These are phyloP conservation scores for Penicillium parvum DNA, from an alignment of 495 filamentous ascomycete genomes.

Conservation along the genomic window DNA sequence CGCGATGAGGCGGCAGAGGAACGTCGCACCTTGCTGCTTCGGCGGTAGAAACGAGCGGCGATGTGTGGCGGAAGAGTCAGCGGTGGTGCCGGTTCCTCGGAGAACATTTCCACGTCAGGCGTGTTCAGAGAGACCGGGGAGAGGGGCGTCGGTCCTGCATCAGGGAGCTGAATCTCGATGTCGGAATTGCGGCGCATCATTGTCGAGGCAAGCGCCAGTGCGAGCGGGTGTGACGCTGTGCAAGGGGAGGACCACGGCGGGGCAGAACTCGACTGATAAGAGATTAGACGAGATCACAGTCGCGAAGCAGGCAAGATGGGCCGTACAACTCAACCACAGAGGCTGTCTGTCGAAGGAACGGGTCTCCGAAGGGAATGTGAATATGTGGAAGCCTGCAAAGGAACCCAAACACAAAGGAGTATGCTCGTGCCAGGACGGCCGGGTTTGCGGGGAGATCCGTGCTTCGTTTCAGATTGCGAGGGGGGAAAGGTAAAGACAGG, in stretches of 20 bases:
- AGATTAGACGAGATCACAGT: conserved; percentile 18
- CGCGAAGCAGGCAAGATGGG: too few species aligned
- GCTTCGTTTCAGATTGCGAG: conserved; percentile 34
- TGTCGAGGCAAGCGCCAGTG: conserved; percentile 12
- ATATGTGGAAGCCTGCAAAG: conserved; percentile 8
- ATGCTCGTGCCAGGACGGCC: conserved; percentile 14
- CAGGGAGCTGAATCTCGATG: conserved; percentile 43
- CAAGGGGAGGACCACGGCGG: conserved; percentile 14
- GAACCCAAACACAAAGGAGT: conserved; percentile 11
- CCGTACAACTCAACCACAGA: too few species aligned
- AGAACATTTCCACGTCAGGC: conserved; percentile 45
- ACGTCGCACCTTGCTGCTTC: conserved; percentile 64
- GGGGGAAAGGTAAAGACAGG: conserved; percentile 4
- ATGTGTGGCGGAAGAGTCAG: conserved; percentile 74
- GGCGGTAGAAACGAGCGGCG: conserved; percentile 78
- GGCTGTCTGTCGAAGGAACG: neutral
- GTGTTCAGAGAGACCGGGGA: conserved; percentile 25
- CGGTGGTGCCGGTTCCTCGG: conserved; percentile 37
- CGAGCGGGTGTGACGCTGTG: conserved; percentile 1
- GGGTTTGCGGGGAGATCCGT: conserved; percentile 34
- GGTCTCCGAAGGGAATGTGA: conserved; percentile 1
- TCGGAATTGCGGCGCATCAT: conserved; percentile 49
- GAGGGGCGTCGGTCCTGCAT: conserved; percentile 31
- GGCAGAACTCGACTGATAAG: conserved; percentile 24
- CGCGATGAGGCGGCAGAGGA: conserved; percentile 83